Evolutionary conservation across 345 rosid genomes (phyloP).

Genomic region (Rhizophora apiculata): DNA sequence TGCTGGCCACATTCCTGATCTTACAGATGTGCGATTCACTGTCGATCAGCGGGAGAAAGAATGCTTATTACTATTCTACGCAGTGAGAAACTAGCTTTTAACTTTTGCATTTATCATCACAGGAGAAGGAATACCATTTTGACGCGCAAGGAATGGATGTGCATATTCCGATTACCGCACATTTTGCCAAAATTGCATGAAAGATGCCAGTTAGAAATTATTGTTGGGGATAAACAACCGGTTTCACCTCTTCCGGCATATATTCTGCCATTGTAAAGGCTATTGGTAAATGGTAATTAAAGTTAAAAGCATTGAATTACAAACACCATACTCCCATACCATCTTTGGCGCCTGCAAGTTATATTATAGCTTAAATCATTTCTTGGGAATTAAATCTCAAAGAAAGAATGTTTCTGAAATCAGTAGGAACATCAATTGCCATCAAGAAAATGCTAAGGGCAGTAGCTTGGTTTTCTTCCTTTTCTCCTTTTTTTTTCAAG

Average conservation of each 20-base stretch:
- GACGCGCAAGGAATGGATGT: slow-evolving; percentile 49
- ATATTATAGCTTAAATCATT: not conserved
- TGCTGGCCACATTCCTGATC: slow-evolving; percentile 49
- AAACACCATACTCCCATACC: not conserved
- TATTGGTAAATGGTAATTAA: slow-evolving; percentile 49
- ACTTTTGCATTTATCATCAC: slow-evolving; percentile 48
- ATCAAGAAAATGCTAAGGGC: too few species aligned
- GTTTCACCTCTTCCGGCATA: slow-evolving; percentile 51
- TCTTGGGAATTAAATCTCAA: slow-evolving; percentile 2
- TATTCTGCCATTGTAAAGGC: slow-evolving; percentile 50
- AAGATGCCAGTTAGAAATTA: slow-evolving; percentile 41
- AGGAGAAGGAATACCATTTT: slow-evolving; percentile 36
- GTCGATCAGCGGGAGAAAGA: slow-evolving; percentile 54
- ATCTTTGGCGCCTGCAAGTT: not conserved
- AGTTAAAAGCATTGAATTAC: too few species aligned
- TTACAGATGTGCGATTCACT: slow-evolving; percentile 43
- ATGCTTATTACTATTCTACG: slow-evolving; percentile 40
- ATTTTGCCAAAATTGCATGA: slow-evolving; percentile 49
- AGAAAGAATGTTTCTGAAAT: too few species aligned
- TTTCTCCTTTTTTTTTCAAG: not conserved
- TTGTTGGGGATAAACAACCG: slow-evolving; percentile 45
- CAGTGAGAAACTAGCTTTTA: slow-evolving; percentile 58
- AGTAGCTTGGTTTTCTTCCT: too few species aligned
- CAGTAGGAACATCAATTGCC: too few species aligned
- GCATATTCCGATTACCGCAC: slow-evolving; percentile 56